phyloP scores from a whole-genome alignment of 129 eudicot genomes.

The Flaveria sonorensis region DNA sequence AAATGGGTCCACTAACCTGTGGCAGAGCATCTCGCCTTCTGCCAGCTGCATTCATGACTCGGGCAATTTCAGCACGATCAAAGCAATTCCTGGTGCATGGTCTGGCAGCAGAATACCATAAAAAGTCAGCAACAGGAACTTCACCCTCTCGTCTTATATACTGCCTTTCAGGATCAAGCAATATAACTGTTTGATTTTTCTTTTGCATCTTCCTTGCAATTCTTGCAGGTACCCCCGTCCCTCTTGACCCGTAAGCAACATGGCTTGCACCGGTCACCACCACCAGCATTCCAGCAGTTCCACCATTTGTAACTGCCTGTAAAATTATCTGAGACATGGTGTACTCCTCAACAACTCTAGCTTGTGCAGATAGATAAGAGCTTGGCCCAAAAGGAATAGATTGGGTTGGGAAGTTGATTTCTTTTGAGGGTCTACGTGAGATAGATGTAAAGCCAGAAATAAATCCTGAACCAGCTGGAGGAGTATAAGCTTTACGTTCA shows the following conservation, averaged over 20 bases:
- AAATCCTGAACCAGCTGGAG: slow-evolving; percentile 99
- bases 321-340: slow-evolving; percentile 82
- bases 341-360: slow-evolving; percentile 86
- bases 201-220: slow-evolving; percentile 86
- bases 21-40: slow-evolving; percentile 95
- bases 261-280: slow-evolving; percentile 96
- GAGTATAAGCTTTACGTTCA: slow-evolving; percentile 81
- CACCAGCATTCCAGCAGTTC: slow-evolving; percentile 72
- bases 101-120: slow-evolving; percentile 98
- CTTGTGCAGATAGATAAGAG: slow-evolving; percentile 86
- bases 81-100: slow-evolving; percentile 94
- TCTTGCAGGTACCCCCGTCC: slow-evolving; percentile 92
- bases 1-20: slow-evolving; percentile 58
- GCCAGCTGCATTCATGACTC: slow-evolving; percentile 98
- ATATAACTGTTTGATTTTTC: slow-evolving; percentile 86
- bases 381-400: slow-evolving; percentile 78
- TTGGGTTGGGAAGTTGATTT: slow-evolving; percentile 44
- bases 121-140: slow-evolving; percentile 96
- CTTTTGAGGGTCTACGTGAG: slow-evolving; percentile 66
- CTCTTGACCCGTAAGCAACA: slow-evolving; percentile 89
- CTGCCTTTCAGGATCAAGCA: slow-evolving; percentile 94
- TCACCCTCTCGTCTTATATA: slow-evolving; percentile 89
- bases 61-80: slow-evolving; percentile 99
- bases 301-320: slow-evolving; percentile 68
- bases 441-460: slow-evolving; percentile 79